Conservation (phyloP, 306 rosid genomes). For the Trifolium repens region DNA sequence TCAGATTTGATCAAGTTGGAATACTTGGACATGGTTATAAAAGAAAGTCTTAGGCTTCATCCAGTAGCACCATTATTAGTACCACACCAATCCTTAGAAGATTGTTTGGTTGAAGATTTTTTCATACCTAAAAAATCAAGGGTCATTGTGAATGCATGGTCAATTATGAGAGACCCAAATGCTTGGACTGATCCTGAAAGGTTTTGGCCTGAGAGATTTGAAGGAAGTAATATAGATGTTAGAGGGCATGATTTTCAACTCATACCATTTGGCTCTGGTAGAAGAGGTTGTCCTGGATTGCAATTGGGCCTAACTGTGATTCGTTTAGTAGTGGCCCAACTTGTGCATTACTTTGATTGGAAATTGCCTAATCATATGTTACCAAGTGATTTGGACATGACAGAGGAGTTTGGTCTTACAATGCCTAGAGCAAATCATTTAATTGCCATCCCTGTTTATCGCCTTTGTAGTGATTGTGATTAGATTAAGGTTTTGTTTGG, state of each 20-base stretch:
- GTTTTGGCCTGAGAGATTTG: constrained; percentile 56
- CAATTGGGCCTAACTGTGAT: constrained; percentile 41
- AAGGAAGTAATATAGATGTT: constrained; percentile 36
- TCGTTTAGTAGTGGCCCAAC: constrained; percentile 40
- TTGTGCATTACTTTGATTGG: constrained; percentile 56
- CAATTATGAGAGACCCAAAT: constrained; percentile 46
- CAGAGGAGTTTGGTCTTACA: constrained; percentile 48
- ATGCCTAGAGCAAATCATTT: constrained; percentile 44
- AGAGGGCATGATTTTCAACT: constrained; percentile 43
- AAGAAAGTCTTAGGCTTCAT: constrained; percentile 66
- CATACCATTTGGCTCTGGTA: constrained; percentile 52
- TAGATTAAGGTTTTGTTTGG: background rate
- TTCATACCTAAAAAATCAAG: constrained; percentile 56
- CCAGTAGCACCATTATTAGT: constrained; percentile 64
- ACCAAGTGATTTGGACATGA: constrained; percentile 45
- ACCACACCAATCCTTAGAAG: constrained; percentile 62
- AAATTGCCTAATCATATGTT: constrained; percentile 35
- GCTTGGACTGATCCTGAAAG: constrained; percentile 40
- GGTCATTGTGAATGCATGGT: constrained; percentile 46
- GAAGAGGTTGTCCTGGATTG: constrained; percentile 50
- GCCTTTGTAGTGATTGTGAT: constrained; percentile 20
- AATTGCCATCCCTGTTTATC: constrained; percentile 17
- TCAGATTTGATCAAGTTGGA: constrained; percentile 55
- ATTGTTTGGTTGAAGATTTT: constrained; percentile 52
- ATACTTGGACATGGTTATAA: constrained; percentile 59